These are phyloP conservation scores for Phytopythium cucurbitacearum DNA, from an alignment of 352 stramenopile species.

Conservation along the genomic window DNA sequence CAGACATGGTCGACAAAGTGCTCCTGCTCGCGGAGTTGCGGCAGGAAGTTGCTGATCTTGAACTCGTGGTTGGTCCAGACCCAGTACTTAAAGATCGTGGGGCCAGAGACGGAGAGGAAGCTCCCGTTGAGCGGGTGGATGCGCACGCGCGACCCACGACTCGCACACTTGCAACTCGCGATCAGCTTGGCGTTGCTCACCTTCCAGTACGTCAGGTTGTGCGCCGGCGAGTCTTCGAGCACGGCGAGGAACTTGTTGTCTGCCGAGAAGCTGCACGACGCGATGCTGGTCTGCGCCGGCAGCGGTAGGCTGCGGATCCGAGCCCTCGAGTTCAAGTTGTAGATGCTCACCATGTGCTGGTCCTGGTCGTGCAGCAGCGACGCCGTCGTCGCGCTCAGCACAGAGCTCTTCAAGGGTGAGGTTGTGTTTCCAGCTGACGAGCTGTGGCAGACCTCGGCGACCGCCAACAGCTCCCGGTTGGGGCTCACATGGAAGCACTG, in stretches of 20 bases:
- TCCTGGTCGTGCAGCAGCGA: conserved; percentile 28
- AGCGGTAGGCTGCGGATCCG: conserved; percentile 43
- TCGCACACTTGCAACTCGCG: conserved; percentile 63
- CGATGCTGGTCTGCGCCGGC: conserved; percentile 48
- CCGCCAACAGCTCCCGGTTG: conserved; percentile 62
- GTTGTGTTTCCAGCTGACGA: background rate
- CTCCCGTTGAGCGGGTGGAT: conserved; percentile 65
- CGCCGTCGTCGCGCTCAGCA: background rate
- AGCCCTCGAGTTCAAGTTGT: conserved; percentile 39
- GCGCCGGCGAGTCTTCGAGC: conserved; percentile 62
- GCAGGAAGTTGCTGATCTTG: conserved; percentile 74
- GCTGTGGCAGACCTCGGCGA: conserved; percentile 51
- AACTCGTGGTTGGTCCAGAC: conserved; percentile 75
- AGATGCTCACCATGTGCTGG: conserved; percentile 57
- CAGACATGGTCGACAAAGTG: conserved; percentile 82
- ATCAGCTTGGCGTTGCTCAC: conserved; percentile 72
- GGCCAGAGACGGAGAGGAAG: conserved; percentile 73
- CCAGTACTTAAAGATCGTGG: conserved; percentile 77
- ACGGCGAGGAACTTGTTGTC: conserved; percentile 79
- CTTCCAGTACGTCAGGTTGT: conserved; percentile 82
- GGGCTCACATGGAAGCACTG: conserved; percentile 67
- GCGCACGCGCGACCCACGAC: conserved; percentile 54
- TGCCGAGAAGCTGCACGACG: conserved; percentile 60
- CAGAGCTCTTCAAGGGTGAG: no score
- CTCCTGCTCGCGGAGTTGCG: conserved; percentile 69